Evolutionary conservation across 2,329 filamentous ascomycete species (phyloP), one percentile per base, ranked within the genome.

Genomic region (Penicillium frequentans): DNA sequence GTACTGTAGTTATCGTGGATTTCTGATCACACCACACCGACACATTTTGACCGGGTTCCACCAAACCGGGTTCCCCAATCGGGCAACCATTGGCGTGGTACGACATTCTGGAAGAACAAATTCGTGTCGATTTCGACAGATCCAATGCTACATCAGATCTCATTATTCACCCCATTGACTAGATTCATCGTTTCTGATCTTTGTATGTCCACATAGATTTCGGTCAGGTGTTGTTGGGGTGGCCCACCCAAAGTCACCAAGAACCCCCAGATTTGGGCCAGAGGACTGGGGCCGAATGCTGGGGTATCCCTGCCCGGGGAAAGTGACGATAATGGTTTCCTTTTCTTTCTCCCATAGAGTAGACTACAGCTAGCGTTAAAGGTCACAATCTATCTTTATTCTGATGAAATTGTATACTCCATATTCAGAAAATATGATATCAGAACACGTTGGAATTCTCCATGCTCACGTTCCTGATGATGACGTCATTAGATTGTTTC

Each of bases 51-150:
- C n/a, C 45, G 24, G 29, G 43, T 19, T 49, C 56, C 54, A 54
- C 51, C 26, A 29, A 49, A 52, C 35, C 54, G 57, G 57, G 31
- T 11, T 57, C 35, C 57, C 54, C 52, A 16, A 60, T 55, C 51
- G 54, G 57, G 57, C 23, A 57, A 35, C 21, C 51, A 55, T 44
- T 60, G 47, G 54, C 57, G 57, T 51, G 57, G 54, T 23, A 45
- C 27, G 10, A 31, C 43, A 47, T 47, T 46, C 29, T 46, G 27
- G 19, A 35, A 53, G 24, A 24, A 24, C 19, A 31, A 27, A 14
- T 47, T 21, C 16, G 13, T 13, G 27, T 23, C 21, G 21, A 23
- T 21, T 43, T 11, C 14, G 26, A 42, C 13, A 23, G 21, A 42
- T 31, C 6, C 44, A 47, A 31, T 47, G 27, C 37, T 21, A 42